These are phyloP conservation scores for Handroanthus guayacan DNA, from an alignment of 257 asterid species.

Conservation along the genomic window DNA sequence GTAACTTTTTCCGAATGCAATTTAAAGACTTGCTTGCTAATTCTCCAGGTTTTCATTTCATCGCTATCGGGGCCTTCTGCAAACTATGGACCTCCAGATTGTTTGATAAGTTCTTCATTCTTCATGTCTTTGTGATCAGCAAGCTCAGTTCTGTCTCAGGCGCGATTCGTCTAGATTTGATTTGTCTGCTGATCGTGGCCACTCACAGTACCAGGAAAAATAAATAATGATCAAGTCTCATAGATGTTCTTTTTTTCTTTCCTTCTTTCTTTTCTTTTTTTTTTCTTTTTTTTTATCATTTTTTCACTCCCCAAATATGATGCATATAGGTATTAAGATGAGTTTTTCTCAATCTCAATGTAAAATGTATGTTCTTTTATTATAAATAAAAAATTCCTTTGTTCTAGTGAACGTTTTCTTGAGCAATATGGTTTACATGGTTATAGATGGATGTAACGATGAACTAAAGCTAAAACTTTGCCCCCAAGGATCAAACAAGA, in stretches of 20 bases:
- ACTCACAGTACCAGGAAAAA: conserved; percentile 1
- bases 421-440: neutral
- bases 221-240: neutral
- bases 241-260: neutral
- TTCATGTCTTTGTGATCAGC: neutral
- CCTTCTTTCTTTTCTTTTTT: neutral
- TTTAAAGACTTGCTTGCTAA: conserved; percentile 16
- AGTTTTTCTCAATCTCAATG: conserved; percentile 27
- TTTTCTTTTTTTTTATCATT: neutral
- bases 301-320: neutral
- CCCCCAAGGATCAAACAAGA: neutral
- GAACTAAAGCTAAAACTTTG: too few relatives aligned
- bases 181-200: neutral
- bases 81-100: neutral
- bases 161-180: neutral
- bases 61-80: conserved; percentile 19
- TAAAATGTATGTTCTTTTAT: neutral
- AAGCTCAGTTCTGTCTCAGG: neutral
- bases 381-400: neutral
- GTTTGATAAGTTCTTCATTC: neutral
- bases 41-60: conserved; percentile 24
- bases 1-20: neutral
- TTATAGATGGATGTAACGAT: neutral
- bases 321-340: conserved; percentile 26
- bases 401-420: neutral